Evolutionary conservation across 2,329 filamentous ascomycete species (phyloP).

Genomic region (Aspergillus arachidicola): DNA sequence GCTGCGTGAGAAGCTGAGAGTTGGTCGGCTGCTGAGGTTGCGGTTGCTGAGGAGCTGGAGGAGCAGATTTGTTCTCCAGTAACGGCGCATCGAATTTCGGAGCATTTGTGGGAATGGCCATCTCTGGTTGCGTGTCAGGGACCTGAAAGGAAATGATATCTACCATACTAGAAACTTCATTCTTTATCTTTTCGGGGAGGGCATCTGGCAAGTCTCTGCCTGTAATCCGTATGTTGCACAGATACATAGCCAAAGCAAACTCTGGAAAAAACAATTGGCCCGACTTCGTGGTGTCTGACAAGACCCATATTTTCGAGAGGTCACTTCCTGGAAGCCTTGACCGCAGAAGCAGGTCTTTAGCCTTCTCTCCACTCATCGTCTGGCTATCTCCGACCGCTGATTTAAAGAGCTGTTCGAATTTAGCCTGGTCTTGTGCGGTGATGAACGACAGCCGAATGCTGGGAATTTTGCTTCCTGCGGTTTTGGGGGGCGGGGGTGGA

Average conservation of each 20-base stretch:
- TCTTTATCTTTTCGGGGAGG: constrained; percentile 84
- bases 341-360: constrained; percentile 81
- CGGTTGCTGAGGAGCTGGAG: constrained; percentile 64
- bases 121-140: constrained; percentile 66
- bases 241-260: constrained; percentile 96
- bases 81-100: constrained; percentile 68
- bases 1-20: constrained; percentile 58
- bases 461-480: constrained; percentile 72
- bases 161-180: constrained; percentile 99
- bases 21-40: constrained; percentile 74
- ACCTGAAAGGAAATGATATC: constrained; percentile 98
- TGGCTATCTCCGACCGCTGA: constrained; percentile 84
- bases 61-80: constrained; percentile 50
- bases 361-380: constrained; percentile 88
- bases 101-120: constrained; percentile 64
- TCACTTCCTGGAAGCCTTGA: constrained; percentile 86
- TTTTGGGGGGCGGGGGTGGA: constrained; percentile 64
- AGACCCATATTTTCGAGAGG: constrained; percentile 90
- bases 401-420: constrained; percentile 97
- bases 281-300: constrained; percentile 94
- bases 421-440: constrained; percentile 89
- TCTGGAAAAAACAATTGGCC: constrained; percentile 96
- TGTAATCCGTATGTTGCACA: constrained; percentile 91
- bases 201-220: constrained; percentile 75
- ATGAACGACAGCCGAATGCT: constrained; percentile 96